Percentiles rank a stretch among this genome's conserved stretches.
Evolutionary conservation across 305 asterid genomes (phyloP).

Genomic region (Fraxinus baroniana): DNA sequence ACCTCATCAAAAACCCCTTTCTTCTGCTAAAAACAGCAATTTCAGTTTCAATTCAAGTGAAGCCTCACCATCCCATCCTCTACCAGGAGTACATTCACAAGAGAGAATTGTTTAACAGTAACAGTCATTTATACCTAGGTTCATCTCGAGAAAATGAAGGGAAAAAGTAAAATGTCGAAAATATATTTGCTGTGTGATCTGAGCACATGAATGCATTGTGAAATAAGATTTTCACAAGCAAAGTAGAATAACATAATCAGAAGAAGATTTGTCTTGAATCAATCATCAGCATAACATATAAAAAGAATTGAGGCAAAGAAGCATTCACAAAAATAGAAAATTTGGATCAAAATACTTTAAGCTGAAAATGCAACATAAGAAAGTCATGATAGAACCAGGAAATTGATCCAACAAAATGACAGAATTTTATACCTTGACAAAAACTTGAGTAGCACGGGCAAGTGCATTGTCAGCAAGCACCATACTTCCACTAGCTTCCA

Average conservation of each 20-base stretch:
- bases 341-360: neutral
- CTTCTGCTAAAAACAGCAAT: neutral
- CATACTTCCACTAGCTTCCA: constrained; percentile 85
- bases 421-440: constrained; percentile 68
- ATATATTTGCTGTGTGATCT: neutral
- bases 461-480: constrained; percentile 92
- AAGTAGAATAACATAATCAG: neutral
- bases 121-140: neutral
- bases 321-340: neutral
- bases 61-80: neutral
- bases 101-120: neutral
- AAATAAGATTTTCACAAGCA: neutral
- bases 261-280: neutral
- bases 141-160: neutral
- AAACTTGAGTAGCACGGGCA: constrained; percentile 91
- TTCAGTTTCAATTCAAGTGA: neutral
- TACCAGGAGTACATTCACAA: neutral
- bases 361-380: neutral
- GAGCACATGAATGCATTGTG: neutral
- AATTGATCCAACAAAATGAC: neutral
- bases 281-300: constrained; percentile 1
- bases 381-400: neutral
- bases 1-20: neutral
- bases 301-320: neutral
- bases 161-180: neutral